A percentile compares a stretch with the other conserved stretches of the same genome.
These are phyloP conservation scores for Lactifluus volemus DNA, from an alignment of 768 basidiomycete genomes.

Conservation along the genomic window DNA sequence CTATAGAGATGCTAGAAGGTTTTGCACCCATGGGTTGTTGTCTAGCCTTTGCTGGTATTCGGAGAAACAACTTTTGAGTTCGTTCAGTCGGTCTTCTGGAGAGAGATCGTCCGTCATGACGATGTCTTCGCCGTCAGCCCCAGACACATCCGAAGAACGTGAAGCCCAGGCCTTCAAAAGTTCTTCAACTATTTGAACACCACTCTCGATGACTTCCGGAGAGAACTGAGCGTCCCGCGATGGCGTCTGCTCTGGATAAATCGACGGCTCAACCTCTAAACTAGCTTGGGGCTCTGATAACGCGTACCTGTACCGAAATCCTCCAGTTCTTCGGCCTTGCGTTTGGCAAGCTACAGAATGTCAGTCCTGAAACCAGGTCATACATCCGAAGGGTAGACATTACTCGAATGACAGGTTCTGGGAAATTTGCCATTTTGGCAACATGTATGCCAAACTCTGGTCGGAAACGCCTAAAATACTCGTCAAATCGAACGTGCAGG, in stretches of 20 bases:
- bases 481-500: not conserved
- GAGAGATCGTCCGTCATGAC: conserved; percentile 40
- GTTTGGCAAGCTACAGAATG: conserved; percentile 62
- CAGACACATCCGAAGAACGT: conserved; percentile 21
- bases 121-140: conserved; percentile 35
- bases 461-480: conserved; percentile 73
- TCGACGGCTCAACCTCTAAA: not conserved
- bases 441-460: conserved; percentile 99
- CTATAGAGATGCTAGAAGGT: conserved; percentile 40
- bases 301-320: conserved; percentile 56
- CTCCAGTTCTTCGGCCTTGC: conserved; percentile 87
- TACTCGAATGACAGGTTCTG: conserved; percentile 86
- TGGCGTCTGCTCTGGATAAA: conserved; percentile 22
- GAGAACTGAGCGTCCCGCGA: conserved; percentile 38
- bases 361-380: not conserved
- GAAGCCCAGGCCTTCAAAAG: conserved; percentile 63
- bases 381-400: conserved; percentile 10
- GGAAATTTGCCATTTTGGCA: conserved; percentile 95
- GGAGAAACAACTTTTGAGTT: conserved; percentile 53
- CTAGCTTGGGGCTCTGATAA: not conserved
- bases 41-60: conserved; percentile 63
- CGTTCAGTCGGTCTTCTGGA: conserved; percentile 31
- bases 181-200: conserved; percentile 71
- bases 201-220: conserved; percentile 61
- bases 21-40: conserved; percentile 68